Evolutionary conservation across 2,329 filamentous ascomycete species (phyloP).

Genomic region (Nakataea oryzae): DNA sequence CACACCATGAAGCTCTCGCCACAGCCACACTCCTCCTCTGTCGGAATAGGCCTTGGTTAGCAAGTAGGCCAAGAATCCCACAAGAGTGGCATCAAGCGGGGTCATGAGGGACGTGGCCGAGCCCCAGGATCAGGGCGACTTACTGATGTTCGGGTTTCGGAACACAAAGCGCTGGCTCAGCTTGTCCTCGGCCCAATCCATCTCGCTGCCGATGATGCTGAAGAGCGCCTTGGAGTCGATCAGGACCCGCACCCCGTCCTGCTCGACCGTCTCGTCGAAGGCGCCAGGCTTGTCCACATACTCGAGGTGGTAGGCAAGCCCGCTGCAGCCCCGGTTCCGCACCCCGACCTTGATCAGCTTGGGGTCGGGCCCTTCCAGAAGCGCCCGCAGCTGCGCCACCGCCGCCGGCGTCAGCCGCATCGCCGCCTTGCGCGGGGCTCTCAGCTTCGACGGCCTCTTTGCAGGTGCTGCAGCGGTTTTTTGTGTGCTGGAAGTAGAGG

Average conservation of each 20-base stretch:
- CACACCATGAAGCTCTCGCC: slow-evolving; percentile 91
- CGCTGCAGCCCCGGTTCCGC: slow-evolving; percentile 87
- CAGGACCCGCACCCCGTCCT: slow-evolving; percentile 90
- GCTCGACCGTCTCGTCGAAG: slow-evolving; percentile 88
- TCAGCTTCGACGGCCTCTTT: slow-evolving; percentile 49
- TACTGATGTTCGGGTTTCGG: slow-evolving; percentile 96
- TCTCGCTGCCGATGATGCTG: slow-evolving; percentile 96
- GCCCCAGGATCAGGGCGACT: slow-evolving; percentile 29
- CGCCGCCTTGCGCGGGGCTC: slow-evolving; percentile 72
- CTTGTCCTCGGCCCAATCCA: slow-evolving; percentile 98
- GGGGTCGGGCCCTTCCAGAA: slow-evolving; percentile 77
- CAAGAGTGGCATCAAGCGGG: neutral
- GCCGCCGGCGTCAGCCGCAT: slow-evolving; percentile 77
- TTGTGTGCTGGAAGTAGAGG: slow-evolving; percentile 17
- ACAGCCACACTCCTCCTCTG: slow-evolving; percentile 92
- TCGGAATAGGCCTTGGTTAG: neutral
- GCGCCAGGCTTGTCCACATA: slow-evolving; percentile 84
- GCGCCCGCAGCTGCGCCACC: slow-evolving; percentile 62
- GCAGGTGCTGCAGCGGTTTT: slow-evolving; percentile 34
- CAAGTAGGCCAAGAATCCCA: slow-evolving; percentile 16
- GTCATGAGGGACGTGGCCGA: neutral
- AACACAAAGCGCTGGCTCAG: slow-evolving; percentile 88
- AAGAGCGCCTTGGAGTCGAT: slow-evolving; percentile 97
- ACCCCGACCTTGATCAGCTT: slow-evolving; percentile 93
- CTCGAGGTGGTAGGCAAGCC: slow-evolving; percentile 85